Base-by-base conservation (phyloP, 1,139 yeast genomes). In the Arxiozyma heterogenica region DNA sequence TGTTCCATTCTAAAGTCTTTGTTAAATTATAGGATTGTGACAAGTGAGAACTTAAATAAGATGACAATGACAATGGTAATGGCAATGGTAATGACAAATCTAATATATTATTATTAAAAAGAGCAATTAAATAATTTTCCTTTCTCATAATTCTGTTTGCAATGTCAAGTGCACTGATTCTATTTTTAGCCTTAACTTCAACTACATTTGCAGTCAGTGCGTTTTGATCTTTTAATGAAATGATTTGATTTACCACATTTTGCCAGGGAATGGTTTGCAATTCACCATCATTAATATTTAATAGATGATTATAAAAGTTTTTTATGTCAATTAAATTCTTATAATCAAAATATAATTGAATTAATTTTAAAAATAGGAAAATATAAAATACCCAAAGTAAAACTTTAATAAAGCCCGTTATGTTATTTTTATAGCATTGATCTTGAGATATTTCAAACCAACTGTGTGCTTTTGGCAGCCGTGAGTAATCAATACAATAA, bases 141-240 rank as follows among this genome's bases (percentile, higher is more conserved):
- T 84, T 86, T 54, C 99, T 76, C 98, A 93, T 91, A 55, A 93
- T 87, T 57, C 98, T 75, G 67, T 93, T 94, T 17, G 98, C 98
- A 54, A 93, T 88, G 64, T 86, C 95, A 68, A 90, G 97, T 3
- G 98, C 95, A 65, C 88, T 93, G 54, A 93, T 76, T 57, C 91
- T 75, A 50, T 83, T 81, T 62, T 84, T 86, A 0, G 91, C 82
- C 56, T 81, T 83, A 54, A 83, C 75, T 66, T 83, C 87, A 56
- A 81, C 77, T 15, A 72, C 75, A 55, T 74, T 74, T n/a, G 75
- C 69, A 30, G 71, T 66, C 43, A 71, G 59, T 20, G 94, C 88
- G 69, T 93, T 93, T 61, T 85, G 87, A 61, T 89, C 93, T 61
- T 87, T 81, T 52, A 93, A 71, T 12, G 77, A 71, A 80, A 88